Evolutionary conservation across 129 eudicot genomes (phyloP).

Genomic region (Escallonia rubra): DNA sequence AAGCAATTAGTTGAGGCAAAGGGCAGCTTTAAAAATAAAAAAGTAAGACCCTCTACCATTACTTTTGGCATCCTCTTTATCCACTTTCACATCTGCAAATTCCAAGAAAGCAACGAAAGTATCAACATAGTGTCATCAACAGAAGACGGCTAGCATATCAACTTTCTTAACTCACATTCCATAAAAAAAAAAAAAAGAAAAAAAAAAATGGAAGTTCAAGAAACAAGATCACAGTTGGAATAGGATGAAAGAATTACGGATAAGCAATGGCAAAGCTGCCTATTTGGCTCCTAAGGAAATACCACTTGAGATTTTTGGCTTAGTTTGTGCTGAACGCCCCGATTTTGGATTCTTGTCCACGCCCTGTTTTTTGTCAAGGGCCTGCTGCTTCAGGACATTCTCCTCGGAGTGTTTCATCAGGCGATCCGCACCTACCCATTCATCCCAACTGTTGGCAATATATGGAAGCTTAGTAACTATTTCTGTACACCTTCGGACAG

Average conservation of each 20-base stretch:
- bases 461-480: constrained; percentile 16
- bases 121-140: neutral
- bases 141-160: constrained; percentile 7
- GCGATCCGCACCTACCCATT: constrained; percentile 84
- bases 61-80: constrained; percentile 64
- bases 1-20: neutral
- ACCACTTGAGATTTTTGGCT: constrained; percentile 68
- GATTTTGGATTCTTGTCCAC: constrained; percentile 63
- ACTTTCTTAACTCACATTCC: neutral
- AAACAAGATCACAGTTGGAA: neutral
- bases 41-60: constrained; percentile 38
- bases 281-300: neutral
- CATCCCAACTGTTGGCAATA: constrained; percentile 89
- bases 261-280: neutral
- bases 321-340: constrained; percentile 58
- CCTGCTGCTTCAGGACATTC: constrained; percentile 70
- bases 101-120: constrained; percentile 8
- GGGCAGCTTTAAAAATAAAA: neutral
- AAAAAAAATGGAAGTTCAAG: neutral
- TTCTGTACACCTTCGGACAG: constrained; percentile 10
- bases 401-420: constrained; percentile 76
- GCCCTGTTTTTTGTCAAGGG: constrained; percentile 63
- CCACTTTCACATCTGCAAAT: constrained; percentile 60
- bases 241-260: neutral
- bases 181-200: neutral